These are phyloP conservation scores for Pythium monospermum DNA, from an alignment of 352 stramenopile species.

Conservation along the genomic window DNA sequence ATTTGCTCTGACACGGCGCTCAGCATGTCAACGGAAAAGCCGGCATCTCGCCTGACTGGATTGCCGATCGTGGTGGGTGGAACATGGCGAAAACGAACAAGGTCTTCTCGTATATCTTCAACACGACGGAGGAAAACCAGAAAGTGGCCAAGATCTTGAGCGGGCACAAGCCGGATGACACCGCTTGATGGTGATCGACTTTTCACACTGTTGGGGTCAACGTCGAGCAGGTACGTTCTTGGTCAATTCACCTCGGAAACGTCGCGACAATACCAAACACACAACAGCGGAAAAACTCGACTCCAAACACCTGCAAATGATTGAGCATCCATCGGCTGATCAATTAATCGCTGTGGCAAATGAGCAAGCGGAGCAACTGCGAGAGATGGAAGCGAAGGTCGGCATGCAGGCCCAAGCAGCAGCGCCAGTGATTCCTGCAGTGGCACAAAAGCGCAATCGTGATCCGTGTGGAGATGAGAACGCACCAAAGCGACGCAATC, in stretches of 20 bases:
- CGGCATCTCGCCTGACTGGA: conserved; percentile 19
- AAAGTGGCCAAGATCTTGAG: conserved; percentile 14
- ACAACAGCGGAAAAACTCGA: neutral
- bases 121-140: conserved; percentile 13
- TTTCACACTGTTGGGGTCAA: neutral
- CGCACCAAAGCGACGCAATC: neutral
- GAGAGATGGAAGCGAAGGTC: neutral
- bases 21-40: conserved; percentile 24
- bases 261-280: neutral
- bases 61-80: conserved; percentile 27
- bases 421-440: neutral
- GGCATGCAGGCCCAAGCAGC: neutral
- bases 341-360: neutral
- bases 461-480: too few relatives aligned
- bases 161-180: conserved; percentile 7
- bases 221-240: neutral
- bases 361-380: neutral
- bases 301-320: neutral
- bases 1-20: conserved; percentile 20
- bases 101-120: conserved; percentile 23
- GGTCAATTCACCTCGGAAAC: neutral
- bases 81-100: conserved; percentile 29
- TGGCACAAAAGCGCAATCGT: neutral
- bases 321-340: conserved; percentile 3
- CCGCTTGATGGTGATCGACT: neutral